phyloP scores from a whole-genome alignment of 164 flowering plant genomes.

The Taxillus chinensis region DNA sequence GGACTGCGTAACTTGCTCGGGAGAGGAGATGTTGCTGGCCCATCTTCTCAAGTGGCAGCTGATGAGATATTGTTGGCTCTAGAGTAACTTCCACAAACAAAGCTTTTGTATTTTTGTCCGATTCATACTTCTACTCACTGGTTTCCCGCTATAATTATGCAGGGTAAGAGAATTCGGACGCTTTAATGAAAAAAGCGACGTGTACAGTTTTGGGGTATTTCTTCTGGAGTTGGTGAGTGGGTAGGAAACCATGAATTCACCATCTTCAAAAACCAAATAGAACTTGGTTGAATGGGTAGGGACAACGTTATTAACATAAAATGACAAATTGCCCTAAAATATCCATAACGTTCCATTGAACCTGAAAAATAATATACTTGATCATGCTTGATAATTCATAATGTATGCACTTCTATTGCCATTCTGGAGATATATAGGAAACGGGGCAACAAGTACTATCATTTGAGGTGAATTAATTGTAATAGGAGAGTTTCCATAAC shows the following conservation, averaged over 20 bases:
- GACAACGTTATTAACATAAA: not conserved
- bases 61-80: conserved; percentile 78
- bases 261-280: conserved; percentile 29
- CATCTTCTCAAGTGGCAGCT: conserved; percentile 50
- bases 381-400: too few species aligned
- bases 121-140: too few species aligned
- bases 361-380: too few species aligned
- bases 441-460: too few species aligned
- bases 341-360: too few species aligned
- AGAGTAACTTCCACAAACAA: conserved; percentile 38
- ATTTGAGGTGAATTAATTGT: too few species aligned
- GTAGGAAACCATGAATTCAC: conserved; percentile 41
- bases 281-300: conserved; percentile 69
- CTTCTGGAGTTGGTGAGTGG: conserved; percentile 81
- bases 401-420: not conserved
- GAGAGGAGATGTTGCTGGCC: conserved; percentile 51
- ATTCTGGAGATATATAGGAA: too few species aligned
- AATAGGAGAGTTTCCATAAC: too few species aligned
- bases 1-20: conserved; percentile 68
- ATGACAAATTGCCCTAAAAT: not conserved
- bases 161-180: conserved; percentile 73
- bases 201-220: conserved; percentile 83
- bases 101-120: not conserved
- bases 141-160: conserved; percentile 4
- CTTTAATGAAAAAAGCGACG: conserved; percentile 74